Base-by-base conservation (phyloP, 2,329 filamentous ascomycete species). In the Berkeleyomyces basicola region DNA sequence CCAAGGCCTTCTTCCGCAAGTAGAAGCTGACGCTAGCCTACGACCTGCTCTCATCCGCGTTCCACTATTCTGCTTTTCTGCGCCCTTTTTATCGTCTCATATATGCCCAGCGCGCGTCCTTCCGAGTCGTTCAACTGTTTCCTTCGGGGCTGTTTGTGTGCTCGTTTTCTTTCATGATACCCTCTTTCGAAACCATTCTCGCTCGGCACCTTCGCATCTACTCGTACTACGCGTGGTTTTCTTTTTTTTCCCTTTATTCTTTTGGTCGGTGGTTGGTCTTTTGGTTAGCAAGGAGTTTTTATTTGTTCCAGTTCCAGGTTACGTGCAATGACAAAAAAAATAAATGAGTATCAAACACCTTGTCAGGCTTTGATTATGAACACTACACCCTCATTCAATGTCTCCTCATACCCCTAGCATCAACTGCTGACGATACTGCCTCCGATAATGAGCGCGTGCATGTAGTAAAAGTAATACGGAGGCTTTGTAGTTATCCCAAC, bases 1-100 rank as follows among this genome's bases (percentile, higher is more conserved):
- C 63, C 7, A 60, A 51, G 31, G 47, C 61, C 14, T 63, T 65
- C 47, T 62, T 65, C 61, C 63, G 63, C 47, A 63, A 63, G 55
- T 65, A 61, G 44, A 53, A 23, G 16, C 33, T 31, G 14, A 16
- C 11, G 2, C 9, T 53, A 4, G 16, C 46, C n/a, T 40, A 14
- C n/a, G 40, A 4, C 43, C 2, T 9, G 10, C 6, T 36, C 44
- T 61, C 36, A 36, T 49, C 7, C n/a, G 11, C 11, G 4, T 40
- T n/a, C 40, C 58, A 60, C 58, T 16, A 40, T 44, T 47, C 40
- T 46, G 33, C 40, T 55, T 37, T 47, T 40, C 33, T 33, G 51
- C 33, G 57, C 49, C 31, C 10, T 58, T 46, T 37, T 46, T 44
- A 14, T 40, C 10, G 31, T 60, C 4, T 39, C 36, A 39, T 14